phyloP scores from a whole-genome alignment of 208 protist genomes.

The Trypanosoma scelopori region DNA sequence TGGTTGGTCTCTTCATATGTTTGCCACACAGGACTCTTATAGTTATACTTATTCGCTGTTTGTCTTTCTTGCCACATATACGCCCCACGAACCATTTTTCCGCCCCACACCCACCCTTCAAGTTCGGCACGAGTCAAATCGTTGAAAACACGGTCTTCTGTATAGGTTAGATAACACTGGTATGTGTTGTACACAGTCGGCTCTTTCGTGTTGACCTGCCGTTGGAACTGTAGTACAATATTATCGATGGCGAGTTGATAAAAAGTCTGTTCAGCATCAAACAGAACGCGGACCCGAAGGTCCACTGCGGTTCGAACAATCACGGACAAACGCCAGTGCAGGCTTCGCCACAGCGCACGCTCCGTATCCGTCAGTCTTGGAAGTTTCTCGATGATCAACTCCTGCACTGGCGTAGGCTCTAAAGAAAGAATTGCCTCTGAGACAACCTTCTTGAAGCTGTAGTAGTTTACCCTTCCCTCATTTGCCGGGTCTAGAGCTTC shows the following conservation, averaged over 20 bases:
- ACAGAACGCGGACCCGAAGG: constrained; percentile 81
- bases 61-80: constrained; percentile 93
- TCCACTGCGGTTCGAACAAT: constrained; percentile 69
- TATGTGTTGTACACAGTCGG: constrained; percentile 97
- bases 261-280: constrained; percentile 98
- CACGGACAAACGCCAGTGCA: constrained; percentile 64
- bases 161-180: constrained; percentile 96
- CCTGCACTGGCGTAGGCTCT: constrained; percentile 56
- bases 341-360: constrained; percentile 68
- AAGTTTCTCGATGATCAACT: constrained; percentile 58
- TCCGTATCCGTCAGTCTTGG: constrained; percentile 74
- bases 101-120: constrained; percentile 89
- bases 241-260: constrained; percentile 96
- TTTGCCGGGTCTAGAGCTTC: constrained; percentile 65
- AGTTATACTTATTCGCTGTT: constrained; percentile 70
- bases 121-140: constrained; percentile 84
- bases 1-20: constrained; percentile 91
- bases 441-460: constrained; percentile 85
- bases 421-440: constrained; percentile 66
- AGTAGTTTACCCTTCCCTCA: constrained; percentile 82
- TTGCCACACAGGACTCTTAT: constrained; percentile 89
- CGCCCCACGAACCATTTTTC: constrained; percentile 96
- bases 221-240: constrained; percentile 83
- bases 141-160: constrained; percentile 76
- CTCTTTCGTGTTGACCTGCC: constrained; percentile 88